phyloP scores from a whole-genome alignment of 169 alveolate species.

The Eimeria sp. region DNA sequence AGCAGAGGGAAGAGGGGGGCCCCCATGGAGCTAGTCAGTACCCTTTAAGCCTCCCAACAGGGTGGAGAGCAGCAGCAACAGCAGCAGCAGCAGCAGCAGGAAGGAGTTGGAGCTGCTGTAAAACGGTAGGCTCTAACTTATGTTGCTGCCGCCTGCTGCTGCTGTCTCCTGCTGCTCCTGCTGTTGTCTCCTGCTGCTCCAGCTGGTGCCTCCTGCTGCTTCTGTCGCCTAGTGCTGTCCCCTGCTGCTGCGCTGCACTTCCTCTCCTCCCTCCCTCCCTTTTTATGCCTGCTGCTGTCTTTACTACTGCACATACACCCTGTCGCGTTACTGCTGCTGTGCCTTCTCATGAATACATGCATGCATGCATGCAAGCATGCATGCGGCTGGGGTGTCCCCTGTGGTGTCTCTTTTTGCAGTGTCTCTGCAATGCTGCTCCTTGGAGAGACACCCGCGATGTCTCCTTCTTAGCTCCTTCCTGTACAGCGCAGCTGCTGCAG shows the following conservation, averaged over 20 bases:
- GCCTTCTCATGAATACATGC: no score
- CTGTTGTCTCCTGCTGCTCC: constrained; percentile 10
- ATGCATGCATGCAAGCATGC: no score
- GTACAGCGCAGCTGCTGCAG: constrained; percentile 73
- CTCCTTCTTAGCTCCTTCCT: constrained; percentile 1
- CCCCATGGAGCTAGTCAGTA: neutral
- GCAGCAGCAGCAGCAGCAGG: neutral
- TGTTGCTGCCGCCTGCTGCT: neutral
- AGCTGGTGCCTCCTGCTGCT: neutral
- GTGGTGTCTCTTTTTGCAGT: constrained; percentile 33
- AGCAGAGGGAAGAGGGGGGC: neutral
- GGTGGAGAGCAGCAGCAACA: neutral
- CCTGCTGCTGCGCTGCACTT: no score
- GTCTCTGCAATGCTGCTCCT: neutral
- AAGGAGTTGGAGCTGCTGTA: constrained; percentile 22
- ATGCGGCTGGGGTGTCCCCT: neutral
- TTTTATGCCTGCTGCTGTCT: neutral
- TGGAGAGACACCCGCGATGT: neutral
- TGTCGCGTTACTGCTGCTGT: no score
- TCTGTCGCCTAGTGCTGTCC: neutral
- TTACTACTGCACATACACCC: neutral
- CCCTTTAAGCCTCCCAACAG: neutral
- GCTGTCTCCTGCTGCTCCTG: constrained; percentile 7
- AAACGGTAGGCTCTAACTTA: neutral
- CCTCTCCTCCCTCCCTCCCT: no score